A percentile compares a stretch with the other conserved stretches of the same genome.
Conservation (phyloP, 1,139 yeast species). For the Blastobotrys apis region DNA sequence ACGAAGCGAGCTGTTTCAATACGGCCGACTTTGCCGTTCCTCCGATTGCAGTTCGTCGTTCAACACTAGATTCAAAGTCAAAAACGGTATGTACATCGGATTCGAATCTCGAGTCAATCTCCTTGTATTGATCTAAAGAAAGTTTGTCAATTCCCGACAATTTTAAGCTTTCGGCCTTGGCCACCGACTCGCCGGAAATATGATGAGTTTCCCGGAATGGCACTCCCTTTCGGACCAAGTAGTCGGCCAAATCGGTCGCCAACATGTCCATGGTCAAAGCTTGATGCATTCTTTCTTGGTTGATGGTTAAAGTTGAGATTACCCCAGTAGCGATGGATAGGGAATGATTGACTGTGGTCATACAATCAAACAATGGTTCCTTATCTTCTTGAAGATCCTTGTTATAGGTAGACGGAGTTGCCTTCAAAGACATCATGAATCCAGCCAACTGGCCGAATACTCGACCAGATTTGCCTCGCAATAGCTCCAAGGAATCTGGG, state of each 20-base stretch:
- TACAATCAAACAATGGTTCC: constrained; percentile 90
- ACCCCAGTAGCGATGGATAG: constrained; percentile 94
- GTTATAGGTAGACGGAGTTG: constrained; percentile 95
- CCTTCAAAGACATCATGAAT: constrained; percentile 90
- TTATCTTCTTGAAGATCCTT: constrained; percentile 99
- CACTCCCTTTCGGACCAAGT: constrained; percentile 93
- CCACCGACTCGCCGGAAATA: constrained; percentile 95
- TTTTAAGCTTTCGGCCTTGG: constrained; percentile 73
- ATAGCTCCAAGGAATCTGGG: constrained; percentile 90
- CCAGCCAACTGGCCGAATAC: constrained; percentile 94
- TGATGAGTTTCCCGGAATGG: constrained; percentile 99
- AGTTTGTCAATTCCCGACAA: constrained; percentile 78
- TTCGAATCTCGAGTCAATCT: constrained; percentile 74
- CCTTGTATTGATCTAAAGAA: constrained; percentile 67
- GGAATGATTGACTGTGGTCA: constrained; percentile 89
- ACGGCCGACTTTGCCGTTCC: constrained; percentile 96
- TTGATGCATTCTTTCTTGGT: constrained; percentile 69
- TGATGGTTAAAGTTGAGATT: constrained; percentile 72
- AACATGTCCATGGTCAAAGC: constrained; percentile 98
- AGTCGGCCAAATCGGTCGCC: constrained; percentile 97
- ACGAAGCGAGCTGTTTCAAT: constrained; percentile 55
- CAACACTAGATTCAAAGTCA: constrained; percentile 89
- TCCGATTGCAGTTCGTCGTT: constrained; percentile 93
- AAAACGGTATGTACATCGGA: constrained; percentile 79
- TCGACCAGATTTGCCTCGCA: constrained; percentile 96